Evolutionary conservation across 2,329 filamentous ascomycete species (phyloP).

Genomic region (Metarhizium humberi): DNA sequence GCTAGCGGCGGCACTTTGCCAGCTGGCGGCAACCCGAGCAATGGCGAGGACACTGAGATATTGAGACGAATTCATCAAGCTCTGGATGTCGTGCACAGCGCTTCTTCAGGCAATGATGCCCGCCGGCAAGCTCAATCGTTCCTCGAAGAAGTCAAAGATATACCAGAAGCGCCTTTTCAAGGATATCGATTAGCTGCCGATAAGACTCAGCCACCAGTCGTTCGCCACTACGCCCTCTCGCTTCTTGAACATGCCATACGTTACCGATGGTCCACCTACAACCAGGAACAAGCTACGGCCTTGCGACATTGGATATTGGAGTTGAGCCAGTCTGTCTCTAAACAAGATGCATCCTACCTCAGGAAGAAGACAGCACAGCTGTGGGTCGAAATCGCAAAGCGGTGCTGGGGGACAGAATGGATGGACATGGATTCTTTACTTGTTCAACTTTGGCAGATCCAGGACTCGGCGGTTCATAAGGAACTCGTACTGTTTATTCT

Average conservation of each 20-base stretch:
- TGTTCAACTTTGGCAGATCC: constrained; percentile 70
- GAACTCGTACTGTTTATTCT: constrained; percentile 82
- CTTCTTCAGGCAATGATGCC: constrained; percentile 69
- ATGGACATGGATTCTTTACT: constrained; percentile 85
- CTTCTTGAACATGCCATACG: constrained; percentile 84
- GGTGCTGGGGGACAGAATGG: constrained; percentile 89
- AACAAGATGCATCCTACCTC: constrained; percentile 70
- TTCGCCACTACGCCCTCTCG: constrained; percentile 89
- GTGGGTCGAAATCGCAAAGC: constrained; percentile 91
- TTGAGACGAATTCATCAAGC: constrained; percentile 71
- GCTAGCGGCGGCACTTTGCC: constrained; percentile 25
- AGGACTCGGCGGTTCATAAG: constrained; percentile 56
- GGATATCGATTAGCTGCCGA: constrained; percentile 77
- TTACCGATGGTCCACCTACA: constrained; percentile 73
- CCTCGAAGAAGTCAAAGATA: constrained; percentile 76
- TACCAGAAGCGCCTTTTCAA: constrained; percentile 70
- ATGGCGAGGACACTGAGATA: constrained; percentile 31
- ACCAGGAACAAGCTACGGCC: constrained; percentile 53
- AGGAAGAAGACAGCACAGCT: constrained; percentile 90
- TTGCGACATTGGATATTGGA: constrained; percentile 70
- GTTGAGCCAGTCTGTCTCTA: constrained; percentile 62
- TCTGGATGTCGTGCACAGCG: constrained; percentile 77
- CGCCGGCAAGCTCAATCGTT: constrained; percentile 77
- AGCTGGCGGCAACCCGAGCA: constrained; percentile 22
- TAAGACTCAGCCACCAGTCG: constrained; percentile 63